Percentiles rank a stretch among this genome's conserved stretches.
Conservation (phyloP, 1,284 basidiomycete species). For the Cryptococcus depauperatus region DNA sequence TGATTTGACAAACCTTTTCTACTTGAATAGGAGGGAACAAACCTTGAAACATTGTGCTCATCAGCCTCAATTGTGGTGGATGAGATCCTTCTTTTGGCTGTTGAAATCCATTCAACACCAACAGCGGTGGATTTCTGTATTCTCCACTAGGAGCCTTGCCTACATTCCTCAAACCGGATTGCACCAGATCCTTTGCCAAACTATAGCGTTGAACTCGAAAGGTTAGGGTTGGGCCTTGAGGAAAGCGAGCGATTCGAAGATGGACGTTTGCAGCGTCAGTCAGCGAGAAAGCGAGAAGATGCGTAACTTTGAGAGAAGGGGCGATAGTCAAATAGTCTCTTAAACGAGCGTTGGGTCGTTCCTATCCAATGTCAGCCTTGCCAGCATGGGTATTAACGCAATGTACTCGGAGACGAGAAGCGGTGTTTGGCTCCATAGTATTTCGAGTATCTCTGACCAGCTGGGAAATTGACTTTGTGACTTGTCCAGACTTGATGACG, state of each 20-base stretch:
- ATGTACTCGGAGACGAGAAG: slow-evolving; percentile 71
- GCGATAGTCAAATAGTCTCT: slow-evolving; percentile 93
- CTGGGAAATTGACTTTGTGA: slow-evolving; percentile 76
- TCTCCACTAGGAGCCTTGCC: slow-evolving; percentile 43
- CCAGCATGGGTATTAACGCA: not conserved
- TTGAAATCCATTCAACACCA: slow-evolving; percentile 49
- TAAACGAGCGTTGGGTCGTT: slow-evolving; percentile 83
- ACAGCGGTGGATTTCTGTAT: slow-evolving; percentile 45
- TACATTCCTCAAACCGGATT: slow-evolving; percentile 39
- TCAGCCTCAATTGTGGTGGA: slow-evolving; percentile 47
- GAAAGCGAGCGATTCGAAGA: slow-evolving; percentile 78
- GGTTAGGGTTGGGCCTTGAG: slow-evolving; percentile 85
- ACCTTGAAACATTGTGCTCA: slow-evolving; percentile 51
- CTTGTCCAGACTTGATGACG: slow-evolving; percentile 90
- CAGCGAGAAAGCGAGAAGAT: slow-evolving; percentile 84
- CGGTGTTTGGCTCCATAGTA: slow-evolving; percentile 98
- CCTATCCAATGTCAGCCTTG: slow-evolving; percentile 51
- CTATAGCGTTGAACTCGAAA: slow-evolving; percentile 91
- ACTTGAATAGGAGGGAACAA: slow-evolving; percentile 51
- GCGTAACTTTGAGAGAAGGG: slow-evolving; percentile 83
- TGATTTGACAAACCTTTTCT: slow-evolving; percentile 45
- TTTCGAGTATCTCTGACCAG: slow-evolving; percentile 87
- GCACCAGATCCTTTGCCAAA: slow-evolving; percentile 56
- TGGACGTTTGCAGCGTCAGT: slow-evolving; percentile 71
- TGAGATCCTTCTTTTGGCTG: slow-evolving; percentile 44